Evolutionary conservation across 164 flowering plant species (phyloP), one percentile per base, ranked within the genome.

Genomic region (Kalanchoe fedtschenkoi): DNA sequence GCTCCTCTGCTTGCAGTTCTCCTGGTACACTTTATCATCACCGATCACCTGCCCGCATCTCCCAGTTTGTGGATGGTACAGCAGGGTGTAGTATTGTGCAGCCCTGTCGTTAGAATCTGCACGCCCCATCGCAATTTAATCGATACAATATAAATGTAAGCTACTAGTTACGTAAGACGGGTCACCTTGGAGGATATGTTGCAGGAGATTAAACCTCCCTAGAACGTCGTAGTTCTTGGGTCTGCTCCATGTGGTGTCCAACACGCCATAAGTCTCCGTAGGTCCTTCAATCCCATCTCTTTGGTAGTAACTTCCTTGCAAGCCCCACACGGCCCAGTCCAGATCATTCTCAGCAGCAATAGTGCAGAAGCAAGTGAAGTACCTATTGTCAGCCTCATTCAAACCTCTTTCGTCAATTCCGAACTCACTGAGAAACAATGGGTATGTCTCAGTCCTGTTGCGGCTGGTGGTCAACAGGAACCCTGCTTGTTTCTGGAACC

Each of bases 21-120:
- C 51, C 56, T 8, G 61, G 54, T 51, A 55, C 5, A 44, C 21
- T 5, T 16, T 62, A 4, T 30, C 9, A 34, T 70, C 67, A 29
- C 30, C 61, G n/a, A 38, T 26, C 11, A 43, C 62, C 1, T 29
- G 30, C 4, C 70, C 67, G 59, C 82, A 78, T 10, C 22, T 65
- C 8, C 82, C 82, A 33, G 75, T 81, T 39, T 35, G 64, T 19
- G 85, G 81, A 68, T 81, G 86, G 63, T 55, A 79, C 58, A 79
- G 38, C 33, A 74, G 5, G 54, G 54, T 58, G 32, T 63, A 58
- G 57, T 70, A 59, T 19, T 51, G 53, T 38, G 72, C 14, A 6
- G 3, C 26, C 1, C 37, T 38, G 22, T 77, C 64, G 5, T n/a
- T 63, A 8, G 72, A 69, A 37, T 65, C 82, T 79, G 76, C 47